Percentiles rank a stretch among this genome's conserved stretches.
These are phyloP conservation scores for Salisapilia sapeloensis DNA, from an alignment of 352 stramenopile genomes.

Conservation along the genomic window DNA sequence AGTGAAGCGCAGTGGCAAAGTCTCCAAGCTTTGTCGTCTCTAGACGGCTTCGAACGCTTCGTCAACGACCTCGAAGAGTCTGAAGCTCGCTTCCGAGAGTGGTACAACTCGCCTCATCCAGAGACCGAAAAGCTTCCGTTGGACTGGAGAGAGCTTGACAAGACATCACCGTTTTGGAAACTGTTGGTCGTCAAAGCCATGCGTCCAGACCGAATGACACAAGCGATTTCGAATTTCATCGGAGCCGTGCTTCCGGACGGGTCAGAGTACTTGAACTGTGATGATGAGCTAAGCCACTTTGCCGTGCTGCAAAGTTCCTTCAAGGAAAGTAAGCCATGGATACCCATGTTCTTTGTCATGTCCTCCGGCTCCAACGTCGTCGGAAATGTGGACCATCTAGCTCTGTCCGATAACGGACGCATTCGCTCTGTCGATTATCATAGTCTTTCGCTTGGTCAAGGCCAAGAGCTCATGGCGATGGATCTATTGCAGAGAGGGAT, in stretches of 20 bases:
- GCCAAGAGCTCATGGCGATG: slow-evolving; percentile 87
- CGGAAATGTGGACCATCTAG: slow-evolving; percentile 89
- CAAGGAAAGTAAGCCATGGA: slow-evolving; percentile 85
- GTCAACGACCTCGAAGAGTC: slow-evolving; percentile 78
- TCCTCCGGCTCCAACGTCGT: slow-evolving; percentile 94
- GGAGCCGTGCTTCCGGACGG: slow-evolving; percentile 50
- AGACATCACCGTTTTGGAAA: slow-evolving; percentile 80
- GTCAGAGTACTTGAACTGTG: slow-evolving; percentile 62
- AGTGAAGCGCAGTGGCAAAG: slow-evolving; percentile 74
- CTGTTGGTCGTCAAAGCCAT: slow-evolving; percentile 90
- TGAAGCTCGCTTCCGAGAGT: slow-evolving; percentile 82
- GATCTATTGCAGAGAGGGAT: slow-evolving; percentile 66
- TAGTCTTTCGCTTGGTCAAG: slow-evolving; percentile 90
- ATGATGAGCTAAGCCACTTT: slow-evolving; percentile 88
- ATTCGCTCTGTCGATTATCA: slow-evolving; percentile 93
- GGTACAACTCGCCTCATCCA: slow-evolving; percentile 76
- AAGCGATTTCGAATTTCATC: slow-evolving; percentile 91
- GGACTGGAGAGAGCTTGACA: slow-evolving; percentile 86
- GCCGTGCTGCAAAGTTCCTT: slow-evolving; percentile 90
- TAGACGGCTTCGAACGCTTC: slow-evolving; percentile 79
- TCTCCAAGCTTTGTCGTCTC: slow-evolving; percentile 47
- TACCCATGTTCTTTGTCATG: slow-evolving; percentile 96
- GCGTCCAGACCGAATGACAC: slow-evolving; percentile 86
- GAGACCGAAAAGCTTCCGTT: slow-evolving; percentile 83
- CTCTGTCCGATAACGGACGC: slow-evolving; percentile 80